A percentile compares a stretch with the other conserved stretches of the same genome.
These are phyloP conservation scores for Fusarium sambucinum DNA, from an alignment of 2,329 filamentous ascomycete species.

Conservation along the genomic window DNA sequence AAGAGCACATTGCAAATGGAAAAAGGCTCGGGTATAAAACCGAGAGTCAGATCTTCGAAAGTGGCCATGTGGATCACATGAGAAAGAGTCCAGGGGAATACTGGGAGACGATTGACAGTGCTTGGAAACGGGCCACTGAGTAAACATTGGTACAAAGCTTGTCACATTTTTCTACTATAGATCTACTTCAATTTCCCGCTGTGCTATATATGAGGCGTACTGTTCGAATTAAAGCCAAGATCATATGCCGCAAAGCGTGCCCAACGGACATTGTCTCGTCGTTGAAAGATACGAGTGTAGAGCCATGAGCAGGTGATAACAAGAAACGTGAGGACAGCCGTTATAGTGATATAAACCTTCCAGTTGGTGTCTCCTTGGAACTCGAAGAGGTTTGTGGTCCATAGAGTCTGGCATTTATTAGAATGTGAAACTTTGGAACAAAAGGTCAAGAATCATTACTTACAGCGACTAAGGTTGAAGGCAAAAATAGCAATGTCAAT, in stretches of 20 bases:
- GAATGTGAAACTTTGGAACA: background rate
- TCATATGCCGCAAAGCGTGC: background rate
- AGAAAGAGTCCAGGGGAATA: background rate
- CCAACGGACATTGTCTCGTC: background rate
- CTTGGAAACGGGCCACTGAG: background rate
- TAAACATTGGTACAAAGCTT: fast-evolving
- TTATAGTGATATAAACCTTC: background rate
- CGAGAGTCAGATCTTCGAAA: conserved; percentile 2
- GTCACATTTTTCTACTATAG: fast-evolving
- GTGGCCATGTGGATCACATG: conserved; percentile 21
- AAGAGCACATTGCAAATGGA: background rate
- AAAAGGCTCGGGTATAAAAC: background rate
- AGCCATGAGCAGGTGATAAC: background rate
- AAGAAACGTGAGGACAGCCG: background rate
- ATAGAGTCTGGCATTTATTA: background rate
- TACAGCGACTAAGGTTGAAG: background rate
- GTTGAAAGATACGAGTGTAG: background rate
- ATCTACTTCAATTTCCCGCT: too few relatives aligned
- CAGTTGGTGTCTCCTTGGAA: background rate
- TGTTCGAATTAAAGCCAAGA: background rate
- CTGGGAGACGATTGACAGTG: background rate
- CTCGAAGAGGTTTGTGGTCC: background rate
- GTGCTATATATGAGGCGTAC: background rate
- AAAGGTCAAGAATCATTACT: background rate
- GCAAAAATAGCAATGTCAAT: background rate